Percentiles rank a stretch among this genome's conserved stretches.
Evolutionary conservation across 208 protist species (phyloP).

Genomic region (Acanthamoeba triangularis): DNA sequence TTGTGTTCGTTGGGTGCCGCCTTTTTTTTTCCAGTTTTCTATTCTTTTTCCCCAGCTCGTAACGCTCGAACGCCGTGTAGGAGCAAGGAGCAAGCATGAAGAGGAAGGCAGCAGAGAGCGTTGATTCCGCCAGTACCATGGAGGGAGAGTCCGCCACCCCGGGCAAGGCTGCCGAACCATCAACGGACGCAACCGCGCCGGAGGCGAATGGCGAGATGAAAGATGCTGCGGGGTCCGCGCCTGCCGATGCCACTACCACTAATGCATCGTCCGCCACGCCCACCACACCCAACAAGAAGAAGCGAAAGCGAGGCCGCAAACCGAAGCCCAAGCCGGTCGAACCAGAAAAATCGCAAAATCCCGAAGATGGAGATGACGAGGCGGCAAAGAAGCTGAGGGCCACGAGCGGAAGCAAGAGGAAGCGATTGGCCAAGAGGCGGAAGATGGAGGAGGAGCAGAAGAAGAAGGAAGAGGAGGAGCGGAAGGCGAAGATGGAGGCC

Average conservation of each 20-base stretch:
- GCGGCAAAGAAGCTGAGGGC: not conserved
- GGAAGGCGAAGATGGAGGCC: not conserved
- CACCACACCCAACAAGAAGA: slow-evolving; percentile 1
- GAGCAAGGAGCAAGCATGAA: not conserved
- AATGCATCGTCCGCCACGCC: not conserved
- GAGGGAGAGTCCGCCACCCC: not conserved
- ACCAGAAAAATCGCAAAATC: not conserved
- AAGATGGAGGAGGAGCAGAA: slow-evolving; percentile 7
- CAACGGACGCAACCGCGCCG: not conserved
- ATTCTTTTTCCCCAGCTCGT: not conserved
- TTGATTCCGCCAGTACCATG: not conserved
- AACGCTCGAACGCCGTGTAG: too few species aligned
- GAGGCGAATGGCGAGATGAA: not conserved
- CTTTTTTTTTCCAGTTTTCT: not conserved
- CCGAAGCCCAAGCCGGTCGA: not conserved
- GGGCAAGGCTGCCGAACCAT: not conserved
- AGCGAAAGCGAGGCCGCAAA: not conserved
- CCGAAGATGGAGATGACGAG: not conserved
- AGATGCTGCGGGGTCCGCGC: too few species aligned
- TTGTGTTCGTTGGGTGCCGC: too few species aligned
- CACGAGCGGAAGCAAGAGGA: not conserved
- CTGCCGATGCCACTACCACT: not conserved
- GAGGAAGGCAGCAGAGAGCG: not conserved
- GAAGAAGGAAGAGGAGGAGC: slow-evolving; percentile 28
- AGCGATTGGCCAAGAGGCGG: not conserved